Evolutionary conservation across 78 protist species (phyloP), one percentile per base, ranked within the genome.

Genomic region (Chrysochromulina tobinii): DNA sequence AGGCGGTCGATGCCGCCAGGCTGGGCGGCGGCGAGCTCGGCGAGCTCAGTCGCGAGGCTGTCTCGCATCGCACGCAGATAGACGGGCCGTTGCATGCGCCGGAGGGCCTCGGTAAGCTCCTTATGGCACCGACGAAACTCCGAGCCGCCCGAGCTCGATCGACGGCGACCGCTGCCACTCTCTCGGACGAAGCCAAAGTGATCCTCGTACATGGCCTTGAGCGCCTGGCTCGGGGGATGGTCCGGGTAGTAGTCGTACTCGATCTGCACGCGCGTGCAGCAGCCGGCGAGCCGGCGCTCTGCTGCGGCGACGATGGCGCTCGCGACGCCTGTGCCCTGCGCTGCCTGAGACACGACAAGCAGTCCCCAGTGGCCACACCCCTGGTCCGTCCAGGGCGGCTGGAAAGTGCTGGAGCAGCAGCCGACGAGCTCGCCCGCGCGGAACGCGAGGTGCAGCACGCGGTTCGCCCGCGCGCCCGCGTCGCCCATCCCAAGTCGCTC

Each of bases 311-410:
- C 83, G 17, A 75, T 2, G 17, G 83, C 83, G 14, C 58, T 50
- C 18, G 83, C 83, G 57, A 75, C 83, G 54, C 83, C 83, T 11
- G 83, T 75, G 4, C 57, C 55, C 23, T 75, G 83, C 18, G 57
- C 83, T 18, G 12, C 54, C 25, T 11, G 54, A 2, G 3, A 1
- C 17, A 75, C 83, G 3, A n/a, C 8, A 1, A 75, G 83, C 14
- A 75, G 83, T 1, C 83, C 83, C 83, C 83, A 75, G 57, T 75
- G 83, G 21, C 83, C 83, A 23, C 83, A 75, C 25, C 83, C 83
- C 25, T 11, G 25, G 1, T 3, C 25, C 27, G 83, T 75, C 83
- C 83, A 75, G 12, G 83, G 83, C 57, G 83, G 83, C 57, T 75
- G 83, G 25, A 50, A 38, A 3, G 83, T 75, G 57, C 58, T 50